Percentiles rank a stretch among this genome's conserved stretches.
phyloP scores from a whole-genome alignment of 2,329 filamentous ascomycete species.

The Macrophomina phaseolina region DNA sequence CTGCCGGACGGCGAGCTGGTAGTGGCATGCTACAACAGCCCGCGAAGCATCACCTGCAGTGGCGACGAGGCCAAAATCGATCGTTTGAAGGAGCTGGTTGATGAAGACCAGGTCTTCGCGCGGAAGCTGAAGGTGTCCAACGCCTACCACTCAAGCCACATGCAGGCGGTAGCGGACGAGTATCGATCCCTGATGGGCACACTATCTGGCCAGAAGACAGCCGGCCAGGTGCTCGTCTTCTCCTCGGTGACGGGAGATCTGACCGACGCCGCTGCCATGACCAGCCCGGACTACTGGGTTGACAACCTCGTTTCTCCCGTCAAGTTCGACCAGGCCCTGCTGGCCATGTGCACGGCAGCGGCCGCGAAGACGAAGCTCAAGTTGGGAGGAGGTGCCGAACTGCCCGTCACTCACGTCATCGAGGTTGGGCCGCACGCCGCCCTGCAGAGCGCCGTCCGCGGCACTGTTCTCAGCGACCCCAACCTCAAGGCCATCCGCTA shows the following conservation, averaged over 20 bases:
- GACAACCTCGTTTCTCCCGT: constrained; percentile 47
- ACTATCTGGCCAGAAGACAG: not conserved
- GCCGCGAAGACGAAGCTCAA: constrained; percentile 46
- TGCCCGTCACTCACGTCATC: constrained; percentile 30
- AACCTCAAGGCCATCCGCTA: constrained; percentile 19
- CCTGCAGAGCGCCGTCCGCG: constrained; percentile 24
- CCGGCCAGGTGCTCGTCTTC: not conserved
- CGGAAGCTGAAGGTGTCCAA: constrained; percentile 48
- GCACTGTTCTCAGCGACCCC: not conserved
- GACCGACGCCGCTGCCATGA: not conserved
- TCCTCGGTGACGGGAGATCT: not conserved
- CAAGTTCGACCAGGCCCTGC: constrained; percentile 38
- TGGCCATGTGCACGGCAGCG: constrained; percentile 24
- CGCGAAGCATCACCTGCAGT: constrained; percentile 51
- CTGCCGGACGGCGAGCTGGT: constrained; percentile 19
- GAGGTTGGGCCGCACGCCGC: constrained; percentile 41
- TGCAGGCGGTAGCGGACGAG: constrained; percentile 39
- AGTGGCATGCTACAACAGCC: constrained; percentile 46
- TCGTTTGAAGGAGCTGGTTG: constrained; percentile 37
- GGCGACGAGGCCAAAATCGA: constrained; percentile 48
- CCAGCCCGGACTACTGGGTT: constrained; percentile 41
- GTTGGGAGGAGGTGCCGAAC: constrained; percentile 44
- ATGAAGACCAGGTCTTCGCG: constrained; percentile 45
- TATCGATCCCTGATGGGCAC: constrained; percentile 31
- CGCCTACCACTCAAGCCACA: constrained; percentile 54